Conservation (phyloP, 768 basidiomycete species). For the Tubosaeta sp. region DNA sequence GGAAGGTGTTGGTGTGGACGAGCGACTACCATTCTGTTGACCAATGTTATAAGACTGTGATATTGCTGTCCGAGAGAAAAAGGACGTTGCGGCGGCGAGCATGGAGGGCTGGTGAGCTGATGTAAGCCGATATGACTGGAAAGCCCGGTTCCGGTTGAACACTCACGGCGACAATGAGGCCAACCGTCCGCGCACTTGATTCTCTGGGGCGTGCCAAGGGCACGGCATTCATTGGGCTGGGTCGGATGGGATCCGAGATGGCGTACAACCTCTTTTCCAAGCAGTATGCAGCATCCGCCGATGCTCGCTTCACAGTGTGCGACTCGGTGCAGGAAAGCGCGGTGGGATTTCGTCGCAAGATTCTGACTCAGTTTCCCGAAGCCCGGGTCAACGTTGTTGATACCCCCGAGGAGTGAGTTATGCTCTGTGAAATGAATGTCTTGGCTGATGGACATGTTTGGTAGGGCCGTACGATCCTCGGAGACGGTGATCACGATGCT, state of each 20-base stretch:
- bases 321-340: constrained; percentile 65
- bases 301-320: constrained; percentile 69
- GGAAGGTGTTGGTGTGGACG: constrained; percentile 35
- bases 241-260: constrained; percentile 89
- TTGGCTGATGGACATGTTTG: constrained; percentile 12
- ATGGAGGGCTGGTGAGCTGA: constrained; percentile 35
- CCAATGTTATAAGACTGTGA: constrained; percentile 77
- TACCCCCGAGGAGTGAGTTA: constrained; percentile 71
- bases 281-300: constrained; percentile 47
- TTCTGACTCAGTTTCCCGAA: constrained; percentile 53
- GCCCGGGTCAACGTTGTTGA: constrained; percentile 54
- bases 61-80: constrained; percentile 77
- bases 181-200: constrained; percentile 40
- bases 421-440: background rate
- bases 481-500: constrained; percentile 83
- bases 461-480: constrained; percentile 61
- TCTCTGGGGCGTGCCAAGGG: constrained; percentile 41
- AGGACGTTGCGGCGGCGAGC: constrained; percentile 80
- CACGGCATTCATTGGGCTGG: constrained; percentile 81
- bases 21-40: constrained; percentile 31
- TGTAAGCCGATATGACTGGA: constrained; percentile 4
- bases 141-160: background rate
- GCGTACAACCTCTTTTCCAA: constrained; percentile 80
- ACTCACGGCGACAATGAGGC: constrained; percentile 40
- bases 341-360: constrained; percentile 49